Base-by-base conservation (phyloP, 305 asterid species). In the Solanum chacoense region DNA sequence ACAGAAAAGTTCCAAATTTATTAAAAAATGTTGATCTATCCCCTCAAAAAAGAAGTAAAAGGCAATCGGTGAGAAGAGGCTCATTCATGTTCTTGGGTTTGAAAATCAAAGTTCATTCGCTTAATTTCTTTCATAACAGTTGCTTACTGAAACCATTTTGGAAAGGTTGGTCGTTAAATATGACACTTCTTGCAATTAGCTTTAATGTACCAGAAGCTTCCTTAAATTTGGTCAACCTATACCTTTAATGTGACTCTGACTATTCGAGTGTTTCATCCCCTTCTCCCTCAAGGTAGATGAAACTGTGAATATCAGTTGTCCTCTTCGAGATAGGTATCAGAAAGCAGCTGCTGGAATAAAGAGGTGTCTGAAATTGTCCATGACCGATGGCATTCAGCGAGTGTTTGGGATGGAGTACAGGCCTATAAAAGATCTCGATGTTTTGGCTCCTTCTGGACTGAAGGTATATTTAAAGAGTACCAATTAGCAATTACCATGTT, bases 331-430 rank as follows among this genome's bases (percentile, higher is more conserved):
- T 88, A 94, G 99, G 94, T 97, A 94, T 91, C 96, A 96, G 89
- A 93, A 92, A 85, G 93, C 94, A 84, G 92, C 94, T 42, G 88
- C 98, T 35, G 99, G 99, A 92, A 87, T 84, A 90, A 95, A 94
- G 92, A 95, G 98, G 91, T 97, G 99, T 88, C 97, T 97, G 89
- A 97, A 97, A 91, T 90, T 97, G 88, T 96, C 98, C 59, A 94
- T 97, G 97, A 97, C 98, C 1, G 99, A 97, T 94, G 99, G 99
- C 32, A 91, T 94, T 55, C 99, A 95, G 88, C 97, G 95, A 40
- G 55, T 40, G 55, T 40, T 40, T 40, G 55, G 18, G 55, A 40
- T 40, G 55, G 18, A 40, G 55, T 40, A 40, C 55, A 40, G 4
- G 55, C 55, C 18, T 40, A 40, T 40, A 40, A 40, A 40, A 40